phyloP scores from a whole-genome alignment of 495 filamentous ascomycete species.

The Penicillium dipodomyicola region DNA sequence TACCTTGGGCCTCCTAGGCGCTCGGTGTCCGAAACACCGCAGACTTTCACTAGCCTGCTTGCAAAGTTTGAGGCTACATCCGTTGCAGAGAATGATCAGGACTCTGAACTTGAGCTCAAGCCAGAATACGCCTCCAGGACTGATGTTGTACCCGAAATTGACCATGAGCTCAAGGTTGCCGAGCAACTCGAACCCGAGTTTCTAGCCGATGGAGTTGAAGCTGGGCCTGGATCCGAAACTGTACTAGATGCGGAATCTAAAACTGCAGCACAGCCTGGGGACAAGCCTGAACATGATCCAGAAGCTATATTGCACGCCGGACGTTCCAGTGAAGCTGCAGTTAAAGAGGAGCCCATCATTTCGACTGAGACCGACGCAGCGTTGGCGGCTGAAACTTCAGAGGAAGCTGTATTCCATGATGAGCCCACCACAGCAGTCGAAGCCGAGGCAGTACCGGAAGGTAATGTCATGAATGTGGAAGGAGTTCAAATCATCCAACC shows the following conservation, averaged over 20 bases:
- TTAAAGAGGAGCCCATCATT: background rate
- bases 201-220: slow-evolving; percentile 44
- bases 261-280: background rate
- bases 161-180: background rate
- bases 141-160: background rate
- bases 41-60: slow-evolving; percentile 44
- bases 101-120: slow-evolving; percentile 46
- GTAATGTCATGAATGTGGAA: too few relatives aligned
- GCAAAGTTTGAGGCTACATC: slow-evolving; percentile 45
- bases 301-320: background rate
- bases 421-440: background rate
- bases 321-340: background rate
- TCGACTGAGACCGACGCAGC: background rate
- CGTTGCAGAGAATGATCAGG: slow-evolving; percentile 27
- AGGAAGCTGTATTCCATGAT: background rate
- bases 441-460: background rate
- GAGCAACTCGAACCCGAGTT: slow-evolving; percentile 25
- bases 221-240: background rate
- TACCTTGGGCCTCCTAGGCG: slow-evolving; percentile 19
- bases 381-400: background rate
- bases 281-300: background rate
- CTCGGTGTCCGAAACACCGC: slow-evolving; percentile 41
- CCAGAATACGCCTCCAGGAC: slow-evolving; percentile 34
- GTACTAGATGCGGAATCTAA: background rate
- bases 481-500: background rate